Evolutionary conservation across 2,329 filamentous ascomycete genomes (phyloP), one percentile per base, ranked within the genome.

Genomic region (Cryphonectria nitschkei): DNA sequence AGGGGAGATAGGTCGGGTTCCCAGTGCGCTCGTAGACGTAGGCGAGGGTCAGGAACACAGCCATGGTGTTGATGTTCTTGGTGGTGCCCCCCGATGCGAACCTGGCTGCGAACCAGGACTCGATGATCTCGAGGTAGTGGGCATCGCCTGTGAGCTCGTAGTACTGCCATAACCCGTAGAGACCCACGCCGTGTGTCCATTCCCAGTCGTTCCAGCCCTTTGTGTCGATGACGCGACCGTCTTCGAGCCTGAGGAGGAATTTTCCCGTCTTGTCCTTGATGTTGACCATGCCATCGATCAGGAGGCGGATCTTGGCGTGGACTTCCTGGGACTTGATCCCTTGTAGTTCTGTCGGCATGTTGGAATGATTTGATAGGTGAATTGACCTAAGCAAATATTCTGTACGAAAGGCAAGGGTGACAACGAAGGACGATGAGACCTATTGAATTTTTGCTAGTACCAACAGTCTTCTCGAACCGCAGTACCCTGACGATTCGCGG

Each of bases 1-100:
- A 95, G 0, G 92, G 90, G 9, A 92, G 82, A 77, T 93, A 94
- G 0, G 87, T 89, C 73, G 85, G 83, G 76, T 93, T 90, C 11
- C 86, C 82, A 0, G 90, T 93, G 78, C 90, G 88, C 80, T 95
- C 92, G 76, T 95, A 95, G n/a, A 95, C 84, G 77, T 89, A 90
- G 0, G 92, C 92, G 0, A 95, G 85, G 0, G 92, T 93, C 29
- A 94, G 82, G 79, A 95, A 93, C 0, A 90, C 90, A 16, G 91
- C 89, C 92, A 95, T 94, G 22, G 93, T 94, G 83, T 94, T 94
- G 85, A 94, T 94, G 79, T 95, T 95, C 79, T 95, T 95, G 54
- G 91, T 93, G 3, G 93, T 95, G 75, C 87, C 90, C 29, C 91
- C 91, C 69, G 90, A 89, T 0, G 85, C 85, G 73, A 94, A 90